These are phyloP conservation scores for Thalassiosira delicatula DNA, from an alignment of 352 stramenopile species.

Conservation along the genomic window DNA sequence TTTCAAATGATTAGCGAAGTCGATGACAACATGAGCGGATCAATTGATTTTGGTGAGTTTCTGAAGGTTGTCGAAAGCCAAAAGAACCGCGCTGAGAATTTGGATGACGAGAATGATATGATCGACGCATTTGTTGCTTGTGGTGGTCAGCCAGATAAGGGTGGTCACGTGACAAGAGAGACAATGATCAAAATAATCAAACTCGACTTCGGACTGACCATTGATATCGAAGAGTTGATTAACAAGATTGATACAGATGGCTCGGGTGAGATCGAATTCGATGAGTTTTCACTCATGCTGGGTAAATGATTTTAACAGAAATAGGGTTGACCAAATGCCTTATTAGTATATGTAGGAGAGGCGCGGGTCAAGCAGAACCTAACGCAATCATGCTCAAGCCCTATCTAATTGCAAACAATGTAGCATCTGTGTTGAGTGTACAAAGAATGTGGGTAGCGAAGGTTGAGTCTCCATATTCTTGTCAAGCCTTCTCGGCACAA, in stretches of 20 bases:
- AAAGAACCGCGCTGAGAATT: conserved; percentile 92
- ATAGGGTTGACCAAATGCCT: too few relatives aligned
- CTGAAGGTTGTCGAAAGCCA: conserved; percentile 96
- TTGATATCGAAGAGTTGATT: conserved; percentile 96
- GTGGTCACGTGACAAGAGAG: conserved; percentile 88
- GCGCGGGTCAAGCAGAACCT: too few relatives aligned
- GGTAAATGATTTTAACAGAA: conserved; percentile 59
- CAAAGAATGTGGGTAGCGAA: too few relatives aligned
- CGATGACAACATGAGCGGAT: conserved; percentile 91
- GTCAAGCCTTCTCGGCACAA: too few relatives aligned
- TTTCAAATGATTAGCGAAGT: conserved; percentile 93
- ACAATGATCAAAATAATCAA: conserved; percentile 93
- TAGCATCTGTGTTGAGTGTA: too few relatives aligned
- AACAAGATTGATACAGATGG: conserved; percentile 94
- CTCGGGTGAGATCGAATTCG: conserved; percentile 94
- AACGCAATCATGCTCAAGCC: too few relatives aligned
- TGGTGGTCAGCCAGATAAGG: conserved; percentile 90
- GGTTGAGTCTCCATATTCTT: too few relatives aligned
- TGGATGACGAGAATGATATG: conserved; percentile 96
- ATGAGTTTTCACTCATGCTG: conserved; percentile 93
- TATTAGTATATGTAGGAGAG: too few relatives aligned
- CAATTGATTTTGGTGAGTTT: conserved; percentile 97
- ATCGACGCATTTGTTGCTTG: conserved; percentile 96
- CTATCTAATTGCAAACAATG: too few relatives aligned
- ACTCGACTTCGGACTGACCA: conserved; percentile 91